Conservation (phyloP, 768 basidiomycete species). For the Hortiboletus campestris region DNA sequence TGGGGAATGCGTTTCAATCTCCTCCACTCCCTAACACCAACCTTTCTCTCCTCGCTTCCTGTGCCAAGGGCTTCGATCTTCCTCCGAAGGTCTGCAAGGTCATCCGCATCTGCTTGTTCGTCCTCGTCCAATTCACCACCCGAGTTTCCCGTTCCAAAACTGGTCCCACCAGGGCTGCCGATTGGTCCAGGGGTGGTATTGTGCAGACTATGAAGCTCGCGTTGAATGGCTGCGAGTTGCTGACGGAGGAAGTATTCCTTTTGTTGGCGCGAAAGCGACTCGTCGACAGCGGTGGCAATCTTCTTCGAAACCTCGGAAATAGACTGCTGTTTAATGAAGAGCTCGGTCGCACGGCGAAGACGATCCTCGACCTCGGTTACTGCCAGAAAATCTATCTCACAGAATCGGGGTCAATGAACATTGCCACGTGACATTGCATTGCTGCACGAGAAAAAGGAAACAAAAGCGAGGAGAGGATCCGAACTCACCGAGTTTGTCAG, state of each 20-base stretch:
- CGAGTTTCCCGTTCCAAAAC: conserved; percentile 26
- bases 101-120: conserved; percentile 78
- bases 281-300: conserved; percentile 77
- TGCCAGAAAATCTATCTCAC: conserved; percentile 52
- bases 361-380: conserved; percentile 61
- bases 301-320: conserved; percentile 81
- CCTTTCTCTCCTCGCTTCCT: conserved; percentile 78
- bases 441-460: neutral
- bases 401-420: neutral
- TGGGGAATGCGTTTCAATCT: conserved; percentile 84
- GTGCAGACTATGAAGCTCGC: conserved; percentile 64
- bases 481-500: conserved; percentile 66
- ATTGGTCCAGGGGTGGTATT: conserved; percentile 27
- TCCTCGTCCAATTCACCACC: conserved; percentile 67
- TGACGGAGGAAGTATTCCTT: conserved; percentile 86
- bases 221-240: conserved; percentile 76
- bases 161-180: conserved; percentile 10
- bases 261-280: conserved; percentile 83
- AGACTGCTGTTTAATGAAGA: conserved; percentile 72
- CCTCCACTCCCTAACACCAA: conserved; percentile 80
- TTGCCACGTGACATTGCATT: neutral
- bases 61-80: conserved; percentile 72
- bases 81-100: conserved; percentile 67
- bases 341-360: conserved; percentile 61
- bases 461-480: neutral